Percentiles rank a stretch among this genome's conserved stretches.
phyloP scores from a whole-genome alignment of 495 filamentous ascomycete species.

The Xeromyces bisporus region DNA sequence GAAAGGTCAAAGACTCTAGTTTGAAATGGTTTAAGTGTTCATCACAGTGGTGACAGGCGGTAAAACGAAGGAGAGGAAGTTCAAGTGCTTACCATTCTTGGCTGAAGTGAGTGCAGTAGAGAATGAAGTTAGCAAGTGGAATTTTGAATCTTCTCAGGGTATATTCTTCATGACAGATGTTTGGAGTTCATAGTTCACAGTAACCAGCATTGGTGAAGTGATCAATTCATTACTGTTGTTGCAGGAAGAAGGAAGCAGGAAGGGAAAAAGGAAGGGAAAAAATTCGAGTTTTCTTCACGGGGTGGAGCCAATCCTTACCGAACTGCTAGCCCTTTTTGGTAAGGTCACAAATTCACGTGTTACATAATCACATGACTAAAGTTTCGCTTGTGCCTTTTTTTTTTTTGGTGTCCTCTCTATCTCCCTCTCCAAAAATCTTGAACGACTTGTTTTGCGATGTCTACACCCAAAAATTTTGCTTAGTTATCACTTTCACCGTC shows the following conservation, averaged over 20 bases:
- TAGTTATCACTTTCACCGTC: too few species aligned
- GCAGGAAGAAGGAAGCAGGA: neutral
- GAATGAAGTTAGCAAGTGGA: neutral
- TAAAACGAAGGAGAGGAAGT: neutral
- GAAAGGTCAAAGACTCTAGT: slow-evolving; percentile 99
- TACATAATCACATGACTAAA: too few species aligned
- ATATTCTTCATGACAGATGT: neutral
- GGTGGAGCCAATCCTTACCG: neutral
- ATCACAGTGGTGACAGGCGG: slow-evolving; percentile 29
- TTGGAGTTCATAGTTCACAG: too few species aligned
- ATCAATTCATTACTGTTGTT: neutral
- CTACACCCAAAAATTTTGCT: too few species aligned
- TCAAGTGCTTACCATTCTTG: neutral
- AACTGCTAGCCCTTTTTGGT: neutral
- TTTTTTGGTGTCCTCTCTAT: too few species aligned
- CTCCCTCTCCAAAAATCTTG: too few species aligned
- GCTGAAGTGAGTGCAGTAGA: neutral
- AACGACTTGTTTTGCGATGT: too few species aligned
- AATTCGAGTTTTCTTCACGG: neutral
- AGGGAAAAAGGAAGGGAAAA: neutral
- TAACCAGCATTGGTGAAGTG: neutral
- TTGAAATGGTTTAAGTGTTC: slow-evolving; percentile 78
- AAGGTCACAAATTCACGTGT: too few species aligned
- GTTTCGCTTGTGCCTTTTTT: too few species aligned
- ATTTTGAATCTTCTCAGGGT: neutral